These are phyloP conservation scores for Neltuma alba DNA, from an alignment of 306 rosid genomes.

Conservation along the genomic window DNA sequence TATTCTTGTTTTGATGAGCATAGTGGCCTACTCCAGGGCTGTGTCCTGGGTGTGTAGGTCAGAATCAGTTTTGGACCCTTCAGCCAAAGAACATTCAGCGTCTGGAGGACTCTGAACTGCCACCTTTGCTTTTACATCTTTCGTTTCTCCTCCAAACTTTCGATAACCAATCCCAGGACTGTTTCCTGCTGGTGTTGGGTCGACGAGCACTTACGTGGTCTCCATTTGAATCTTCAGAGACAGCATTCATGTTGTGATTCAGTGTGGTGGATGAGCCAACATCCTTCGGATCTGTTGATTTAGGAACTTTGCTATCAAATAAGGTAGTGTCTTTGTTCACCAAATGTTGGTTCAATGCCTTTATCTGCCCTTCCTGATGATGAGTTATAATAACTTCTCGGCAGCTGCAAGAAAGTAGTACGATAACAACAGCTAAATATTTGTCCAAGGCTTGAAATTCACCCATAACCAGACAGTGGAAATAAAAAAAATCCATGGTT, in stretches of 20 bases:
- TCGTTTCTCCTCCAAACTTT: no score
- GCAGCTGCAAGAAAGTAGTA: neutral
- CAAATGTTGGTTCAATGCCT: neutral
- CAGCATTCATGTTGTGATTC: neutral
- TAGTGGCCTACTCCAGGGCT: slow-evolving; percentile 54
- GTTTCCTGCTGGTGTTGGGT: no score
- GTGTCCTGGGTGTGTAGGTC: slow-evolving; percentile 47
- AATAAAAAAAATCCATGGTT: no score
- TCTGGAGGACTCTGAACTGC: no score
- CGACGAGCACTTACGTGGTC: slow-evolving; percentile 8
- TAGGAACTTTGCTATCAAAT: no score
- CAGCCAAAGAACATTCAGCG: no score
- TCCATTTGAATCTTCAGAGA: neutral
- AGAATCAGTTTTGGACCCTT: no score
- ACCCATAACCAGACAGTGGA: no score
- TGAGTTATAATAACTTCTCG: neutral
- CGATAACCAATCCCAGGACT: no score
- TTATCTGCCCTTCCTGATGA: slow-evolving; percentile 1
- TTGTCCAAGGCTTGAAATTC: no score
- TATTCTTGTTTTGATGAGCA: slow-evolving; percentile 5
- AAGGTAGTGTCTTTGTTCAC: neutral
- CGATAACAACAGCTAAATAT: neutral
- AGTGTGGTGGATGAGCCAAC: neutral
- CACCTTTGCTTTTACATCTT: no score
- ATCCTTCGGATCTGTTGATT: no score